Evolutionary conservation across 2,329 filamentous ascomycete species (phyloP).

Genomic region (Xylaria hypoxylon): DNA sequence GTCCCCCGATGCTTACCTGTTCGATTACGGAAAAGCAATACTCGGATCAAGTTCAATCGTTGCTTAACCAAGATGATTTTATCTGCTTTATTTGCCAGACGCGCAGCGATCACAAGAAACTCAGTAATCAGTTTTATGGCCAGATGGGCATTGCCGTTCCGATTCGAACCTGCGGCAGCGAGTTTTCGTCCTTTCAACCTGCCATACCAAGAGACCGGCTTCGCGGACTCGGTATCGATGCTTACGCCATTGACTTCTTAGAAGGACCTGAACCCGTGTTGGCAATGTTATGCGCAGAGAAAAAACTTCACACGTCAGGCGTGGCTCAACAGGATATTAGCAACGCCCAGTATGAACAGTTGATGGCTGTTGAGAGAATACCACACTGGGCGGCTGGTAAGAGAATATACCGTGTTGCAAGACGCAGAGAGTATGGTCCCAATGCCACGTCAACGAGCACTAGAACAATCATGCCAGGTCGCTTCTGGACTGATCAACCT

Average conservation of each 20-base stretch:
- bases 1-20: constrained; percentile 83
- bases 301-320: constrained; percentile 74
- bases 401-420: constrained; percentile 72
- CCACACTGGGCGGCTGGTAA: constrained; percentile 76
- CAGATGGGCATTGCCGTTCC: constrained; percentile 76
- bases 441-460: constrained; percentile 77
- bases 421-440: constrained; percentile 84
- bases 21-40: constrained; percentile 79
- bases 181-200: constrained; percentile 66
- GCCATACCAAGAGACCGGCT: constrained; percentile 69
- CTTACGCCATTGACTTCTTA: constrained; percentile 82
- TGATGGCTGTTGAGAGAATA: constrained; percentile 70
- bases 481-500: constrained; percentile 81
- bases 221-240: constrained; percentile 74
- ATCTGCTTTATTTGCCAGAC: constrained; percentile 82
- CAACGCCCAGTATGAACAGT: constrained; percentile 74
- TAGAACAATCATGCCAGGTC: constrained; percentile 69
- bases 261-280: constrained; percentile 85
- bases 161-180: constrained; percentile 71
- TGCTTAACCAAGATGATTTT: constrained; percentile 65
- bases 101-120: constrained; percentile 76
- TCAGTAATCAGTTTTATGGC: constrained; percentile 74
- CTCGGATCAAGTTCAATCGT: constrained; percentile 65
- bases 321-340: constrained; percentile 72
- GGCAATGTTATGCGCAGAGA: constrained; percentile 85